Evolutionary conservation across 345 rosid genomes (phyloP).

Genomic region (Turritis glabra): DNA sequence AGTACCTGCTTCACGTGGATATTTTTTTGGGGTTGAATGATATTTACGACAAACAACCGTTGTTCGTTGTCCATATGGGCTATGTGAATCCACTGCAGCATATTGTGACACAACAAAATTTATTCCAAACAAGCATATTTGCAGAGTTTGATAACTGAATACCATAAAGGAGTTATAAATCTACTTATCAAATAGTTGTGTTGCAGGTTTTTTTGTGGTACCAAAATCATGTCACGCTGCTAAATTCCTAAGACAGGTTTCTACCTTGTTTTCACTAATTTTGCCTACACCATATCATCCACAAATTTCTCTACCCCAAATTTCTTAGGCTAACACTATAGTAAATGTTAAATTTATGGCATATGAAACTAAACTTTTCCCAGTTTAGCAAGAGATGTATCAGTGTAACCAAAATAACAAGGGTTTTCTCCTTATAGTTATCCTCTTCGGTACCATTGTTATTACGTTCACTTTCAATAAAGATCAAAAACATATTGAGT

Average conservation of each 20-base stretch:
- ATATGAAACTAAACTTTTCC: not conserved
- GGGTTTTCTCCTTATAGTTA: no score
- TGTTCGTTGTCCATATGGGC: conserved; percentile 80
- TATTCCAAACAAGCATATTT: not conserved
- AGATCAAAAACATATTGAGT: not conserved
- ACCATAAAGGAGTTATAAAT: not conserved
- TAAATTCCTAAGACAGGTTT: no score
- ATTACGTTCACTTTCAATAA: not conserved
- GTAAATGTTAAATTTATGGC: not conserved
- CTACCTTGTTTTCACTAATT: not conserved
- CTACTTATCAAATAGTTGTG: not conserved
- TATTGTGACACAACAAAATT: conserved; percentile 8
- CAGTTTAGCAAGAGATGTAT: not conserved
- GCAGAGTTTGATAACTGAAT: not conserved
- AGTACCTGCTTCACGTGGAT: conserved; percentile 83
- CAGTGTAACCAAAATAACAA: not conserved
- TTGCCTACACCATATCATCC: no score
- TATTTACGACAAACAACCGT: conserved; percentile 74
- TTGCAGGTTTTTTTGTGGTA: not conserved
- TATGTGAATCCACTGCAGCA: conserved; percentile 76
- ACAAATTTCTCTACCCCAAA: not conserved
- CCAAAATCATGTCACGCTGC: not conserved
- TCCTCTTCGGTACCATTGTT: not conserved
- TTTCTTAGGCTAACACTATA: not conserved
- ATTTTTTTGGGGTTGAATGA: conserved; percentile 60